These are phyloP conservation scores for Pleurozium schreberi DNA, from an alignment of 225 moss, liverwort and hornwort species.

Conservation along the genomic window DNA sequence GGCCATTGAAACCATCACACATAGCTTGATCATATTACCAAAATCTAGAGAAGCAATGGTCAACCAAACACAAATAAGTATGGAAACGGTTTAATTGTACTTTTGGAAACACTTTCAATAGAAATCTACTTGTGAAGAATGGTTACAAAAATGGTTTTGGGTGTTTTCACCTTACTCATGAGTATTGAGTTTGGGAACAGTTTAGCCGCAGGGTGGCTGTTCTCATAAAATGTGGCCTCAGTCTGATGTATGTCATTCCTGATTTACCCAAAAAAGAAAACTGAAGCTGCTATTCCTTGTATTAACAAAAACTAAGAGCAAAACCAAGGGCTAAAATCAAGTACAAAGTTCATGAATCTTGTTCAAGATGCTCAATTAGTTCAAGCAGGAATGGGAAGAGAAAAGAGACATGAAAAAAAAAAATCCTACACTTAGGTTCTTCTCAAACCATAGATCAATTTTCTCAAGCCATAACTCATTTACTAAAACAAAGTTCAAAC, in stretches of 20 bases:
- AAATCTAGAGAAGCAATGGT: fast-evolving
- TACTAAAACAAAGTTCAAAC: background rate
- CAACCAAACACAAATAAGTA: fast-evolving
- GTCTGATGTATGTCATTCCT: fast-evolving
- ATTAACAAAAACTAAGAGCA: background rate
- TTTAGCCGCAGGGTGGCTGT: fast-evolving
- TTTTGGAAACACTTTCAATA: background rate
- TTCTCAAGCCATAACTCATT: background rate
- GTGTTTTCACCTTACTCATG: background rate
- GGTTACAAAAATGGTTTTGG: fast-evolving
- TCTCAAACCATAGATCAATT: background rate
- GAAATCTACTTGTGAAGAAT: background rate
- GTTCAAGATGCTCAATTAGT: background rate
- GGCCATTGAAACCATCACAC: fast-evolving
- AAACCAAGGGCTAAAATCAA: background rate
- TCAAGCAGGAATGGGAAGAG: background rate
- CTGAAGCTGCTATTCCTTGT: fast-evolving
- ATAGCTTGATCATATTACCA: background rate
- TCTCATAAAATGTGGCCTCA: background rate
- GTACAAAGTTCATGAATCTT: background rate
- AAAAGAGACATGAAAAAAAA: background rate
- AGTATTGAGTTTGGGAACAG: fast-evolving
- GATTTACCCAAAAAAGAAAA: background rate
- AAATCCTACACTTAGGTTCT: background rate
- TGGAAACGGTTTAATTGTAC: fast-evolving